Evolutionary conservation across 352 stramenopile species (phyloP).

Genomic region (Globisporangium mamillatum): DNA sequence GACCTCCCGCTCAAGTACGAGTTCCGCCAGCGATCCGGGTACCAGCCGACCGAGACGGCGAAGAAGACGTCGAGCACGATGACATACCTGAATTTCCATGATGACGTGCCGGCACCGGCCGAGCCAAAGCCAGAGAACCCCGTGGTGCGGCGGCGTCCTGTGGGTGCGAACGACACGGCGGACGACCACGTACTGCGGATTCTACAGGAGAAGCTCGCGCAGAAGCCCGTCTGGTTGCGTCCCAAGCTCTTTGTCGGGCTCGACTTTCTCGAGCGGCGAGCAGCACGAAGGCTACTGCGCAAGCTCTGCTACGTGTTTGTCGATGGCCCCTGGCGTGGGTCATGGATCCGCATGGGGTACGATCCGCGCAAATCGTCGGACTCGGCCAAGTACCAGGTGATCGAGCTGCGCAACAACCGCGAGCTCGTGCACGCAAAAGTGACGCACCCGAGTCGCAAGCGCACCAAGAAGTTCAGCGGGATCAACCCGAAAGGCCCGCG

Average conservation of each 20-base stretch:
- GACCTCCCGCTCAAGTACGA: constrained; percentile 83
- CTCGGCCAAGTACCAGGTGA: constrained; percentile 64
- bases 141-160: constrained; percentile 40
- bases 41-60: constrained; percentile 50
- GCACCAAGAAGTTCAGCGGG: constrained; percentile 63
- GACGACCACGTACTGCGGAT: constrained; percentile 64
- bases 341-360: constrained; percentile 82
- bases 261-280: constrained; percentile 56
- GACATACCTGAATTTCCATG: constrained; percentile 80
- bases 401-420: constrained; percentile 79
- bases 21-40: constrained; percentile 73
- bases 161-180: constrained; percentile 55
- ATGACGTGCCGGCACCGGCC: constrained; percentile 47
- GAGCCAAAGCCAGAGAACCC: constrained; percentile 49
- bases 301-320: constrained; percentile 85
- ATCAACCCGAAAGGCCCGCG: constrained; percentile 58
- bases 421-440: constrained; percentile 81
- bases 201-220: constrained; percentile 49
- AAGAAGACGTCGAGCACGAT: constrained; percentile 75
- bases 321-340: constrained; percentile 76
- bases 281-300: constrained; percentile 53
- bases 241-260: constrained; percentile 67
- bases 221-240: constrained; percentile 75
- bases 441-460: constrained; percentile 61
- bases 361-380: constrained; percentile 48